Evolutionary conservation across 371 early-diverging fungal species (phyloP).

Genomic region (Mortierella sp.): DNA sequence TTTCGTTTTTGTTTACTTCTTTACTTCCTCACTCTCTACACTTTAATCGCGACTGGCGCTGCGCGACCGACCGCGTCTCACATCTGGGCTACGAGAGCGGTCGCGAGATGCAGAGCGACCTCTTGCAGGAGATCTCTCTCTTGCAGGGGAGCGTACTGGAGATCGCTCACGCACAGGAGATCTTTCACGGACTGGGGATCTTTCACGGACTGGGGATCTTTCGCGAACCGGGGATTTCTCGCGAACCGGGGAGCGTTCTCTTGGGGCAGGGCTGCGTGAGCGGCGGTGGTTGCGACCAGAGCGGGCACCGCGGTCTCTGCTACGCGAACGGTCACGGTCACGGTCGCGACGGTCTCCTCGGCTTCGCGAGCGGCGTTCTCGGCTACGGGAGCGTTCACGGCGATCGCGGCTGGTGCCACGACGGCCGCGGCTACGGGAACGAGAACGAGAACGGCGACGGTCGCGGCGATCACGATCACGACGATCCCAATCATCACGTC

Average conservation of each 20-base stretch:
- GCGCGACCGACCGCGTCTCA: conserved; percentile 36
- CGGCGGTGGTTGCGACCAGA: conserved; percentile 37
- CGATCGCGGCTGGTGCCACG: conserved; percentile 34
- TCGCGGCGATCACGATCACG: conserved; percentile 51
- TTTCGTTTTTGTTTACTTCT: background rate
- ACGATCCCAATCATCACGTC: conserved; percentile 33
- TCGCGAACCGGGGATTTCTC: conserved; percentile 17
- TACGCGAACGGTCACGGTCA: conserved; percentile 23
- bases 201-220: conserved; percentile 5
- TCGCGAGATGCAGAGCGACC: conserved; percentile 30
- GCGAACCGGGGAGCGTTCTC: conserved; percentile 8
- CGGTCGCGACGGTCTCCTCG: conserved; percentile 12
- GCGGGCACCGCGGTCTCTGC: conserved; percentile 44
- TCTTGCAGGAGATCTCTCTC: too few species aligned
- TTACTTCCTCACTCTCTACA: too few species aligned
- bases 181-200: conserved; percentile 18
- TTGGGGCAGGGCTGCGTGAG: conserved; percentile 36
- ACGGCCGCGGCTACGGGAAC: conserved; percentile 45
- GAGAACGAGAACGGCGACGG: conserved; percentile 65
- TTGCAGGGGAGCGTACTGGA: too few species aligned
- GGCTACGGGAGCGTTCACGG: conserved; percentile 45
- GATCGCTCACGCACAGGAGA: conserved; percentile 18
- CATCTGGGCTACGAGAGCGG: conserved; percentile 38
- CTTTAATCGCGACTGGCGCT: conserved; percentile 45
- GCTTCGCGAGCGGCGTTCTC: conserved; percentile 27